Evolutionary conservation across 2,329 filamentous ascomycete genomes (phyloP).

Genomic region (Ceratocystis albifundus): DNA sequence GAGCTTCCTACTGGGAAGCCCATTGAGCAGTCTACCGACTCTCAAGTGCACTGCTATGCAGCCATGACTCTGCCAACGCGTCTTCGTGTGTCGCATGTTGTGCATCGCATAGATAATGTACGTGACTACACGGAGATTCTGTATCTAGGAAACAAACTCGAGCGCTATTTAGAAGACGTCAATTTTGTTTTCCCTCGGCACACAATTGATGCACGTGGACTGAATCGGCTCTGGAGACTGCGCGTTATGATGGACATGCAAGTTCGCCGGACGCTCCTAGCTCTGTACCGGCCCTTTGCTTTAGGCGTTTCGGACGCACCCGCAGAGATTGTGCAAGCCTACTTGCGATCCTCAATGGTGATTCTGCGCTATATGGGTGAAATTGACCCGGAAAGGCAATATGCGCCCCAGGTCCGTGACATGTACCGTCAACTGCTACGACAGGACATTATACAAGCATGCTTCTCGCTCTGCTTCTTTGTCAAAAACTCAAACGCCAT

Average conservation of each 20-base stretch:
- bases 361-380: conserved; percentile 46
- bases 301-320: conserved; percentile 41
- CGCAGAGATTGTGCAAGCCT: conserved; percentile 41
- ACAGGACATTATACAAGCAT: conserved; percentile 44
- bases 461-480: conserved; percentile 45
- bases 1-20: conserved; percentile 40
- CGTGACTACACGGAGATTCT: conserved; percentile 44
- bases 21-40: conserved; percentile 42
- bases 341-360: conserved; percentile 44
- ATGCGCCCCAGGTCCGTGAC: conserved; percentile 39
- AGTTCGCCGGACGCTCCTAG: conserved; percentile 40
- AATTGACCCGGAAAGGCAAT: conserved; percentile 37
- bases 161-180: conserved; percentile 44
- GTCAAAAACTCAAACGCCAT: conserved; percentile 30
- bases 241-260: conserved; percentile 44
- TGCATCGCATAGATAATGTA: conserved; percentile 42
- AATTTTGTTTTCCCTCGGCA: conserved; percentile 42
- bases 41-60: conserved; percentile 44
- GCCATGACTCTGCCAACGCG: conserved; percentile 40
- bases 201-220: conserved; percentile 34
- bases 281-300: conserved; percentile 45
- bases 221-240: conserved; percentile 42
- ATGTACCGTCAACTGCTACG: conserved; percentile 44
- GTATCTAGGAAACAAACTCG: conserved; percentile 43
- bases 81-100: conserved; percentile 39